A percentile compares a stretch with the other conserved stretches of the same genome.
Evolutionary conservation across 2,329 filamentous ascomycete genomes (phyloP).

Genomic region (Podosphaera fusca): DNA sequence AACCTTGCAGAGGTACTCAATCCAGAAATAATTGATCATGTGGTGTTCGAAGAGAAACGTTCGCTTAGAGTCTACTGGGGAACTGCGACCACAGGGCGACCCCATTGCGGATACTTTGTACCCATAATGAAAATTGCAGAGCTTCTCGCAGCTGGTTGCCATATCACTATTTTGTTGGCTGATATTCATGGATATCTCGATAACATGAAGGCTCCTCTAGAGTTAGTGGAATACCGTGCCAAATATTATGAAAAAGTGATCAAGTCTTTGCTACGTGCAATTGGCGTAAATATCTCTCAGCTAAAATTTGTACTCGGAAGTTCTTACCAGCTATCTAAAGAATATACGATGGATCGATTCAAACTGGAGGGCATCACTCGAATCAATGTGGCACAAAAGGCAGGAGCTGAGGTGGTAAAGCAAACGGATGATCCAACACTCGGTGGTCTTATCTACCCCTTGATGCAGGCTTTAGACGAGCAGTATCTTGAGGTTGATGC

Average conservation of each 20-base stretch:
- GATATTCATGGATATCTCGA: slow-evolving; percentile 65
- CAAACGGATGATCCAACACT: slow-evolving; percentile 58
- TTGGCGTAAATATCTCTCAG: slow-evolving; percentile 42
- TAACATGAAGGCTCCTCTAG: slow-evolving; percentile 68
- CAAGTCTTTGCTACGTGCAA: slow-evolving; percentile 53
- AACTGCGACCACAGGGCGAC: slow-evolving; percentile 39
- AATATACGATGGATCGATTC: slow-evolving; percentile 79
- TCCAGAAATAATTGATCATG: slow-evolving; percentile 56
- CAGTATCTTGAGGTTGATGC: slow-evolving; percentile 60
- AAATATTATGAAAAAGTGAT: slow-evolving; percentile 68
- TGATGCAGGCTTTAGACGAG: slow-evolving; percentile 82
- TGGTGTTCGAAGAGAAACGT: slow-evolving; percentile 44
- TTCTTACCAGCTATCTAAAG: slow-evolving; percentile 48
- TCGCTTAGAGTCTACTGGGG: slow-evolving; percentile 71
- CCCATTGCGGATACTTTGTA: slow-evolving; percentile 66
- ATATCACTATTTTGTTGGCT: slow-evolving; percentile 51
- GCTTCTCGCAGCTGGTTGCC: slow-evolving; percentile 62
- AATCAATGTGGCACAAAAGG: slow-evolving; percentile 43
- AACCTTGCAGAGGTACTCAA: slow-evolving; percentile 70
- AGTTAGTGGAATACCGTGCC: slow-evolving; percentile 61
- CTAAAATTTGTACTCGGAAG: slow-evolving; percentile 69
- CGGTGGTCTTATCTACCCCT: slow-evolving; percentile 55
- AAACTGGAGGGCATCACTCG: slow-evolving; percentile 28
- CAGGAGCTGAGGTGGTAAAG: slow-evolving; percentile 86
- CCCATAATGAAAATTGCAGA: slow-evolving; percentile 78